Percentiles rank a stretch among this genome's conserved stretches.
These are phyloP conservation scores for Biscogniauxia marginata DNA, from an alignment of 2,329 filamentous ascomycete genomes.

Conservation along the genomic window DNA sequence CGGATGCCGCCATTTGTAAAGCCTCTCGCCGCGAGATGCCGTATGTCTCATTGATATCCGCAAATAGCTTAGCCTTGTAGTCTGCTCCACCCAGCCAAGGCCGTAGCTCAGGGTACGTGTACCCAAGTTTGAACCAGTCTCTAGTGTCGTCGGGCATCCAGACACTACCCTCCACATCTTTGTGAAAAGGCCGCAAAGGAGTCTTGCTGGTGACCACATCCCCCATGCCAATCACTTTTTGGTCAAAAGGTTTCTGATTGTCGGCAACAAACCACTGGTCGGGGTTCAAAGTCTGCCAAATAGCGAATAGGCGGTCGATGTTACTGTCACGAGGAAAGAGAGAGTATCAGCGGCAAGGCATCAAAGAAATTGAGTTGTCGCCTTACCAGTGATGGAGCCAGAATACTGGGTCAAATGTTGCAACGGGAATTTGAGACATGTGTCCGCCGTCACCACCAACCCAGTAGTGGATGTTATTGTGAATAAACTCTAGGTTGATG, in stretches of 20 bases:
- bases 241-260: conserved; percentile 14
- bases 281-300: conserved; percentile 16
- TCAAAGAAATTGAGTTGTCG: neutral
- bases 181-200: conserved; percentile 14
- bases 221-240: conserved; percentile 16
- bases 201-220: conserved; percentile 15
- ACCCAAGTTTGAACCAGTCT: conserved; percentile 13
- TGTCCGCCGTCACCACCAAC: conserved; percentile 43
- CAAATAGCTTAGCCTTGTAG: conserved; percentile 5
- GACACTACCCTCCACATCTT: conserved; percentile 10
- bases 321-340: conserved; percentile 4
- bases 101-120: conserved; percentile 15
- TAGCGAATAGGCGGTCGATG: conserved; percentile 15
- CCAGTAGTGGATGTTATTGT: conserved; percentile 38
- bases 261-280: conserved; percentile 16
- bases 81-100: conserved; percentile 6
- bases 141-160: conserved; percentile 12
- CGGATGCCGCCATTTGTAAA: conserved; percentile 5
- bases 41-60: conserved; percentile 11
- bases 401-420: conserved; percentile 64
- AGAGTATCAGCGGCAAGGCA: neutral
- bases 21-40: conserved; percentile 12
- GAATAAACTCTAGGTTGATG: conserved; percentile 38
- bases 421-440: conserved; percentile 53
- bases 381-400: conserved; percentile 59